phyloP scores from a whole-genome alignment of 371 early-diverging fungal species.

The Caulochytrium protostelioides region DNA sequence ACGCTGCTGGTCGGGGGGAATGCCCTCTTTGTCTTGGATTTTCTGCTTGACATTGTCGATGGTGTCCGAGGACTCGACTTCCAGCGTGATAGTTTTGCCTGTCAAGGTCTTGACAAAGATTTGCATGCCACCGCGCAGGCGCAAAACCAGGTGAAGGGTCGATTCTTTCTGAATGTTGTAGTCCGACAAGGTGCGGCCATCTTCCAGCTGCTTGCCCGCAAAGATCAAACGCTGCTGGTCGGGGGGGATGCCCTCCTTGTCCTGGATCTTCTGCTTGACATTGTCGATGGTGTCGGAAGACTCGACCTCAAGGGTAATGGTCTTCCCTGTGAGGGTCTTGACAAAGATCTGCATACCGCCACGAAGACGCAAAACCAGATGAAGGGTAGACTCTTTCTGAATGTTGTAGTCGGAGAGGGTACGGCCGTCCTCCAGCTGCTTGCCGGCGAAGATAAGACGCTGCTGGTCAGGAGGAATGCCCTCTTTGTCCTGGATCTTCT shows the following conservation, averaged over 20 bases:
- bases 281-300: slow-evolving; percentile 53
- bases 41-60: slow-evolving; percentile 78
- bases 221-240: slow-evolving; percentile 37
- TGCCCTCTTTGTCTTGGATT: slow-evolving; percentile 91
- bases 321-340: slow-evolving; percentile 90
- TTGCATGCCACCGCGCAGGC: slow-evolving; percentile 34
- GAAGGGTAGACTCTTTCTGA: slow-evolving; percentile 57
- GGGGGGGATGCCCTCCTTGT: slow-evolving; percentile 38
- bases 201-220: slow-evolving; percentile 33
- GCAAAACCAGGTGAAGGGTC: slow-evolving; percentile 25
- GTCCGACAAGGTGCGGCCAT: slow-evolving; percentile 13
- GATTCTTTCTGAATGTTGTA: slow-evolving; percentile 33
- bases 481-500: slow-evolving; percentile 95
- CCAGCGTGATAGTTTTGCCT: slow-evolving; percentile 86
- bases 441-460: slow-evolving; percentile 57
- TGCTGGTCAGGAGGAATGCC: slow-evolving; percentile 67
- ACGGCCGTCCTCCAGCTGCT: slow-evolving; percentile 58
- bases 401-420: slow-evolving; percentile 52
- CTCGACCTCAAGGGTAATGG: slow-evolving; percentile 66
- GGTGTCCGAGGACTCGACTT: slow-evolving; percentile 73
- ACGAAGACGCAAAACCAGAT: slow-evolving; percentile 46
- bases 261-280: slow-evolving; percentile 42
- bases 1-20: slow-evolving; percentile 67
- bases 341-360: slow-evolving; percentile 73
- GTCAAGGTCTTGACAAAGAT: slow-evolving; percentile 90